Evolutionary conservation across 306 rosid genomes (phyloP), one percentile per base, ranked within the genome.

Genomic region (Vachellia pachyceras): DNA sequence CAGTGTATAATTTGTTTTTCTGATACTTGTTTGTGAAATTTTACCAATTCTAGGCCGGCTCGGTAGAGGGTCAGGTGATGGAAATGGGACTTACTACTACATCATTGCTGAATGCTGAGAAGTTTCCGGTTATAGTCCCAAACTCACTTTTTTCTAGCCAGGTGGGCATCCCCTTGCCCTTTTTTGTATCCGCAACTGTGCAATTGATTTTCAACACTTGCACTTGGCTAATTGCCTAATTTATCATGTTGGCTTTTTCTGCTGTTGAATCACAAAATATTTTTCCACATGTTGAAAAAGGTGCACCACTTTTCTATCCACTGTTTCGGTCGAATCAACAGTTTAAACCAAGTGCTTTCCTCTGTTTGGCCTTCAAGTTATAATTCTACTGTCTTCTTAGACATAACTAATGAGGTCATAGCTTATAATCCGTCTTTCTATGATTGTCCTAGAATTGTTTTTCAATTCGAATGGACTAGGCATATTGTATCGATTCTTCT

Each of bases 1-100:
- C 71, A 47, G 55, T 78, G 77, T 81, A 40, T 39, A 41, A 46
- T 49, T 13, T 63, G 18, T 69, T 47, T 73, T 73, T 68, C 69
- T 77, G 68, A 44, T 50, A 58, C 20, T 7, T n/a, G 40, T 69
- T 45, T 81, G 80, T 69, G 23, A 65, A 29, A 55, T 65, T 77
- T 55, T 81, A 17, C 76, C 57, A 76, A 40, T 82, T 89, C 68
- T 84, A 95, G 98, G 99, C 99, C 75, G 99, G 99, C 45, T 60
- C 97, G 5, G 69, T 95, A 61, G 99, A 95, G 82, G 98, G 97
- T 81, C 98, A 95, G 81, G 99, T 93, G 86, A 83, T 93, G 88
- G 99, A 95, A 45, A 90, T 93, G 91, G 98, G 99, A 79, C 96
- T 95, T 80, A 93, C 92, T 44, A 83, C 94, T 55, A 95, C 99